phyloP scores from a whole-genome alignment of 78 protist species.

The Neovahlkampfia damariscottae region DNA sequence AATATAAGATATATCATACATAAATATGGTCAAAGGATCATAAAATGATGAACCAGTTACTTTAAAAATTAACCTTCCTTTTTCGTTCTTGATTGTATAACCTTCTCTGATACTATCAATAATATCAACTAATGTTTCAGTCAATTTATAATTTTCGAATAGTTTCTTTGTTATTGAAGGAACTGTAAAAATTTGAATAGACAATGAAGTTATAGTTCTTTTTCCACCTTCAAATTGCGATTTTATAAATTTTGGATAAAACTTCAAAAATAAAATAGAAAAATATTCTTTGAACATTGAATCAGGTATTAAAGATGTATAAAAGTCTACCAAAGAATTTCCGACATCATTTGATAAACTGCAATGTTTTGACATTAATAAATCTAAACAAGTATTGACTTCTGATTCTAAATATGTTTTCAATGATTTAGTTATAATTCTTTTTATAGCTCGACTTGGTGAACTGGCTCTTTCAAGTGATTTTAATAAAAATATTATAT shows the following conservation, averaged over 20 bases:
- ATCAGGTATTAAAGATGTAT: background rate
- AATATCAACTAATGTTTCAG: background rate
- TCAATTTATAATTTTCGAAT: background rate
- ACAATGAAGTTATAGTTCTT: background rate
- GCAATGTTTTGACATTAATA: background rate
- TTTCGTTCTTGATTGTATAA: no score
- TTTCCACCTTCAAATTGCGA: background rate
- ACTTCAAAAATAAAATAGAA: background rate
- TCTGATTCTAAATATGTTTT: background rate
- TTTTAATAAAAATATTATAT: no score
- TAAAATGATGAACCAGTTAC: no score
- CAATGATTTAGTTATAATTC: background rate
- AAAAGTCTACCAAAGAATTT: background rate
- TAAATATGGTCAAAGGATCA: no score
- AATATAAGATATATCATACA: background rate
- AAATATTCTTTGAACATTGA: background rate
- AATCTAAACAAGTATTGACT: background rate
- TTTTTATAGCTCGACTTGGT: background rate
- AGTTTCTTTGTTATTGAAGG: background rate
- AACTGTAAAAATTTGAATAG: background rate
- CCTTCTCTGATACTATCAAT: no score
- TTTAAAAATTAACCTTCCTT: no score
- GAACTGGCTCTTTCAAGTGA: no score
- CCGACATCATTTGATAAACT: background rate
- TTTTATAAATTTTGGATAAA: background rate